Evolutionary conservation across 192 early-diverging fungal species (phyloP).

Genomic region (Polychytrium aggregatum): DNA sequence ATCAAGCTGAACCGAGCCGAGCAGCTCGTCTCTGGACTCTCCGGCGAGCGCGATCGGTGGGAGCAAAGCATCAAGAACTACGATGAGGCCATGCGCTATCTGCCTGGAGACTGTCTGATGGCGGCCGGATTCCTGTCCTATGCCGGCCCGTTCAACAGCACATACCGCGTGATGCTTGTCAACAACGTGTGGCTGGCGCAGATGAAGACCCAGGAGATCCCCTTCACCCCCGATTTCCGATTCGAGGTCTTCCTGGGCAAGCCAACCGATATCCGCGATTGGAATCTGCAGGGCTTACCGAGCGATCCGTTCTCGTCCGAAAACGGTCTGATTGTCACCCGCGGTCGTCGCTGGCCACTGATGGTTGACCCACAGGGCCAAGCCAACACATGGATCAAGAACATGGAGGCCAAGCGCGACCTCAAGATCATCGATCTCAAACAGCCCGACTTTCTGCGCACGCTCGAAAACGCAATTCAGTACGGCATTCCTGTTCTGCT

Average conservation of each 20-base stretch:
- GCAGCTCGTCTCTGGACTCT: slow-evolving; percentile 43
- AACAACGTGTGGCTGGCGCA: slow-evolving; percentile 37
- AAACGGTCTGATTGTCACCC: slow-evolving; percentile 51
- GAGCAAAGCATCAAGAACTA: slow-evolving; percentile 43
- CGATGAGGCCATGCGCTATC: slow-evolving; percentile 34
- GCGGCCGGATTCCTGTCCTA: slow-evolving; percentile 50
- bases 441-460: slow-evolving; percentile 40
- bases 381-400: slow-evolving; percentile 55
- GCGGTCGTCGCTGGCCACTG: slow-evolving; percentile 43
- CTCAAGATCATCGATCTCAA: slow-evolving; percentile 51
- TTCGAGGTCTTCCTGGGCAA: slow-evolving; percentile 47
- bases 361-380: slow-evolving; percentile 54
- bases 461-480: slow-evolving; percentile 45
- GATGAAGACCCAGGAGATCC: slow-evolving; percentile 44
- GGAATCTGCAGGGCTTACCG: slow-evolving; percentile 50
- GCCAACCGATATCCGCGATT: slow-evolving; percentile 46
- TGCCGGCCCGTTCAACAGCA: slow-evolving; percentile 44
- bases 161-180: slow-evolving; percentile 39
- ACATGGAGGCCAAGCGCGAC: slow-evolving; percentile 41
- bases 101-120: slow-evolving; percentile 46
- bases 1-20: slow-evolving; percentile 39
- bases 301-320: slow-evolving; percentile 48
- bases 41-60: slow-evolving; percentile 48
- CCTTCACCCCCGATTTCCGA: slow-evolving; percentile 37
- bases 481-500: slow-evolving; percentile 44